Evolutionary conservation across 306 rosid species (phyloP).

Genomic region (Lupinus albus): DNA sequence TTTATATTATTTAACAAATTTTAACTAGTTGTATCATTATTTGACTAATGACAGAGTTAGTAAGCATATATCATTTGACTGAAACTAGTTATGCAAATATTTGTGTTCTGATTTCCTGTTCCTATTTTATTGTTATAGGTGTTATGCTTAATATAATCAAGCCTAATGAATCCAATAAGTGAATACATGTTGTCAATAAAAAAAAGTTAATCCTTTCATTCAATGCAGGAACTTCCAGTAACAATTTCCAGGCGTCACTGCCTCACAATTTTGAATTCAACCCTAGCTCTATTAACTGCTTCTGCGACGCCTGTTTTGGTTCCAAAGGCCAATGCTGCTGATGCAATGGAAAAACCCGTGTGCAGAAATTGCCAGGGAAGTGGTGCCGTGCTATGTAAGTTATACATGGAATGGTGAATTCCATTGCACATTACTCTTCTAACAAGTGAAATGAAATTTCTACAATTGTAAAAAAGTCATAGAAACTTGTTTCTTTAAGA

Average conservation of each 20-base stretch:
- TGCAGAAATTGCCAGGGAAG: constrained; percentile 91
- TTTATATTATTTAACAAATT: too few species aligned
- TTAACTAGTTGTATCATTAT: too few species aligned
- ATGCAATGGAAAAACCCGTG: constrained; percentile 60
- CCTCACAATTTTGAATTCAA: constrained; percentile 54
- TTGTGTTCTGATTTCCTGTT: not conserved
- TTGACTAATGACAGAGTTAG: too few species aligned
- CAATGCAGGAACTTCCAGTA: constrained; percentile 49
- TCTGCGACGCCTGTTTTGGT: constrained; percentile 42
- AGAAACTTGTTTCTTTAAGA: not conserved
- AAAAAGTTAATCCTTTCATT: not conserved
- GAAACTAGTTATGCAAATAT: not conserved
- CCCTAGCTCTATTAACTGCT: too few species aligned
- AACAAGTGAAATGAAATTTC: not conserved
- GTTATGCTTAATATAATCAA: too few species aligned
- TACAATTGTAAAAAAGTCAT: not conserved
- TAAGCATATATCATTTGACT: not conserved
- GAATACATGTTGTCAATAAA: too few species aligned
- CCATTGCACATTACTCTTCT: not conserved
- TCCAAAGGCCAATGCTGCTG: constrained; percentile 56
- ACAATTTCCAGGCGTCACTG: constrained; percentile 69
- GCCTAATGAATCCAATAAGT: too few species aligned
- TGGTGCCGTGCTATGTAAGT: constrained; percentile 86
- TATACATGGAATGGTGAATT: not conserved
- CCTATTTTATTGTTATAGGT: too few species aligned